Evolutionary conservation across 2,329 filamentous ascomycete species (phyloP), one percentile per base, ranked within the genome.

Genomic region (Phaeosphaeria sp.): DNA sequence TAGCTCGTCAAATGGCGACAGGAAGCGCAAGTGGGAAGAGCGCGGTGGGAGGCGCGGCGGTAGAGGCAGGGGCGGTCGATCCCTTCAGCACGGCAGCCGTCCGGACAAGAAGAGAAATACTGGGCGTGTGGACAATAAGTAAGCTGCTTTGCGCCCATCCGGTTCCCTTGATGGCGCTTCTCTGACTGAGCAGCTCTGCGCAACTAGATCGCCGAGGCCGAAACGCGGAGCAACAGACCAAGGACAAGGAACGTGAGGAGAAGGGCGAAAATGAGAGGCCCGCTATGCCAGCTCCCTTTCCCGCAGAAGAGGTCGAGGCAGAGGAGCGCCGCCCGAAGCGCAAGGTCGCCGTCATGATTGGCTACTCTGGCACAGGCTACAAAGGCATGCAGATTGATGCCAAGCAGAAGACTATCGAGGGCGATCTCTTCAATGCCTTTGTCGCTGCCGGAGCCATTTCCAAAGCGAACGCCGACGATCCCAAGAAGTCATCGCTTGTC

Each of bases 281-380:
- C 3, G 85, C 87, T 58, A 87, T 88, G 62, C 83, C 84, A 6
- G 81, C 82, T 4, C 79, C 84, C 43, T 90, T 89, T 69, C 82
- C 86, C 53, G 85, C 91, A 68, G 92, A 95, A 63, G 93, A 97
- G 79, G 94, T 97, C 66, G 91, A 90, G 13, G 88, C 88, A 47
- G 95, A 99, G 77, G 89, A 90, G 74, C 89, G 94, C 63, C 88
- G 88, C 55, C 95, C 95, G 22, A 99, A 99, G 84, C 89, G 91
- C 78, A 99, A 99, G 82, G 94, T 97, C 50, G 95, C 94, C 42
- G 93, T 99, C 30, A 82, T 98, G 82, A 89, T 99, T 68, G 95
- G 95, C 17, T 99, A 99, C 78, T 93, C 93, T 6, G 95, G 95
- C 50, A 97, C 92, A 10, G 95, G 95, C 17, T 99, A 99, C 83